Evolutionary conservation across 108 stramenopile genomes (phyloP), one percentile per base, ranked within the genome.

Genomic region (Skeletonema costatum): DNA sequence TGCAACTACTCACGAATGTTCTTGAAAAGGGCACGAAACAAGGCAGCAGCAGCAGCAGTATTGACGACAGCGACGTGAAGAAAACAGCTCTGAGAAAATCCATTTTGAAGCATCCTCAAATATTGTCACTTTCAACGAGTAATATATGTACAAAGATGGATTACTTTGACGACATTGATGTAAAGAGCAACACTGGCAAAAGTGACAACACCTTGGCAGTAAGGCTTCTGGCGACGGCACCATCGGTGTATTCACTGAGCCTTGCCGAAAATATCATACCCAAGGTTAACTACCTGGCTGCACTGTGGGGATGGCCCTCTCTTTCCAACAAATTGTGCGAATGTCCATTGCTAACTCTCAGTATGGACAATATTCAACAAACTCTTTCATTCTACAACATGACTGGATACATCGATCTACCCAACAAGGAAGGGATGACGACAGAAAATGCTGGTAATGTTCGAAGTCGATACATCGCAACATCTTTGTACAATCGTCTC

Each of bases 301-400:
- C 46, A 4, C 60, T 89, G 3, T 95, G 94, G 94, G 86, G 83
- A 2, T 25, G 44, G 38, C 13, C 59, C 13, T 58, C 74, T 19
- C 56, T 86, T 13, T 67, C 75, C 38, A 71, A 76, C 59, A 70
- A 71, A 46, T 51, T 95, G 16, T 66, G 68, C 5, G 89, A 90
- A 71, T 93, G 85, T 68, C 94, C 94, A 11, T 80, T 93, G 39
- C 58, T 95, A n/a, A 92, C 92, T 13, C 71, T 95, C 12, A 90
- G 89, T 71, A 67, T 90, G 53, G 90, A 89, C 64, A 95, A 95
- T 61, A 69, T 95, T 11, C 84, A 75, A 44, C 90, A 92, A 3
- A 95, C 92, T 19, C 44, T 92, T 68, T 79, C 84, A 38, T 95
- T 95, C 71, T 93, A 78, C 79, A 90, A 93, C 61, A 74, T 78